Conservation (phyloP, 169 alveolate genomes). For the Perkinsus olseni region DNA sequence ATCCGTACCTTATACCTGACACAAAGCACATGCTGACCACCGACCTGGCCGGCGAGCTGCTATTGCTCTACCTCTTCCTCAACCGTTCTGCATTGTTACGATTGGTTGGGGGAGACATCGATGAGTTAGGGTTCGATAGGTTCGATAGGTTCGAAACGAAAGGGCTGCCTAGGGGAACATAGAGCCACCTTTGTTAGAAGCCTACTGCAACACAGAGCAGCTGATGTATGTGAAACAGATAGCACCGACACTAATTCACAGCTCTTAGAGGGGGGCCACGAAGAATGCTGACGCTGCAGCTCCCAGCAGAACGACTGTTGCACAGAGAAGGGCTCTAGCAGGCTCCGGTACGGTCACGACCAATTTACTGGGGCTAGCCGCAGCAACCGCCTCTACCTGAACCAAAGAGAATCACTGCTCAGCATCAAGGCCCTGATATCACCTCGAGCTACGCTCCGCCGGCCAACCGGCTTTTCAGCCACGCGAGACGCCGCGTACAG, state of each 20-base stretch:
- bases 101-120: not conserved
- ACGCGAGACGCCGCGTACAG: too few species aligned
- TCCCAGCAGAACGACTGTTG: not conserved
- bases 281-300: not conserved
- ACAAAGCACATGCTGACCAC: not conserved
- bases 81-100: not conserved
- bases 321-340: not conserved
- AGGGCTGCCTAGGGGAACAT: not conserved
- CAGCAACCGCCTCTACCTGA: too few species aligned
- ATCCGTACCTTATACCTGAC: constrained; percentile 17
- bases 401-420: too few species aligned
- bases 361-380: too few species aligned
- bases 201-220: not conserved
- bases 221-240: not conserved
- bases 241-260: not conserved
- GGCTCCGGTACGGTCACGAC: not conserved
- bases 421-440: too few species aligned
- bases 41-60: not conserved
- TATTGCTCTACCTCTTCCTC: not conserved
- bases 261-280: not conserved
- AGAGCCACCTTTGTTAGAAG: not conserved
- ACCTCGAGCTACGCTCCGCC: too few species aligned
- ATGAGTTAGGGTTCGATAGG: not conserved
- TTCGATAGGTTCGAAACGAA: not conserved
- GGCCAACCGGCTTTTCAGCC: too few species aligned